Percentiles rank a stretch among this genome's conserved stretches.
phyloP scores from a whole-genome alignment of 2,329 filamentous ascomycete species.

The Beauveria brongniartii region DNA sequence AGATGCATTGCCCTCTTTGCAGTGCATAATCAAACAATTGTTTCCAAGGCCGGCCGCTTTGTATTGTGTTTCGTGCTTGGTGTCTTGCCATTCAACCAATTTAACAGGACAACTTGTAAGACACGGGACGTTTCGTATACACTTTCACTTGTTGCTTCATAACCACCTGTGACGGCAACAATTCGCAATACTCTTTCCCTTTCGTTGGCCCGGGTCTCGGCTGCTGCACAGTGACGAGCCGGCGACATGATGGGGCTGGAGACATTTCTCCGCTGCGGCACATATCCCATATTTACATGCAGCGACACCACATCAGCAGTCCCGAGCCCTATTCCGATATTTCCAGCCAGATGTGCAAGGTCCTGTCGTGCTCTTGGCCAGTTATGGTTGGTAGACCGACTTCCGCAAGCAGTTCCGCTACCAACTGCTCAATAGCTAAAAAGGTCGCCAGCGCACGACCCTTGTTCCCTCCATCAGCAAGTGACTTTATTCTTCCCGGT shows the following conservation, averaged over 20 bases:
- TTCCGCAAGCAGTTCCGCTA: neutral
- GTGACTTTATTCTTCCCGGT: neutral
- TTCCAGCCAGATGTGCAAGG: neutral
- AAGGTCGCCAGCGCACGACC: no score
- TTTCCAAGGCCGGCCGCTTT: no score
- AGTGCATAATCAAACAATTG: no score
- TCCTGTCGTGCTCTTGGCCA: no score
- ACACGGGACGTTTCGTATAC: neutral
- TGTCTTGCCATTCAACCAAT: neutral
- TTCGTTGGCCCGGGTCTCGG: neutral
- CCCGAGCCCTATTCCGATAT: neutral
- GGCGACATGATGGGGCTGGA: neutral
- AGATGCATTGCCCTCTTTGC: no score
- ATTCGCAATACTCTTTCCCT: no score
- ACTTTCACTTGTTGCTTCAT: neutral
- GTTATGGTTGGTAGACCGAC: neutral
- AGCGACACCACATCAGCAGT: neutral
- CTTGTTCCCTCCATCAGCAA: neutral
- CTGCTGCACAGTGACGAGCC: neutral
- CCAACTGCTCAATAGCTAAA: no score
- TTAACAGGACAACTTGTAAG: neutral
- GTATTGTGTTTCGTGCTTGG: neutral
- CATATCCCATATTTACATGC: neutral
- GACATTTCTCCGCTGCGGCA: neutral
- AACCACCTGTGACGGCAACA: neutral